phyloP scores from a whole-genome alignment of 495 filamentous ascomycete genomes.

The Pseudevernia furfuracea region DNA sequence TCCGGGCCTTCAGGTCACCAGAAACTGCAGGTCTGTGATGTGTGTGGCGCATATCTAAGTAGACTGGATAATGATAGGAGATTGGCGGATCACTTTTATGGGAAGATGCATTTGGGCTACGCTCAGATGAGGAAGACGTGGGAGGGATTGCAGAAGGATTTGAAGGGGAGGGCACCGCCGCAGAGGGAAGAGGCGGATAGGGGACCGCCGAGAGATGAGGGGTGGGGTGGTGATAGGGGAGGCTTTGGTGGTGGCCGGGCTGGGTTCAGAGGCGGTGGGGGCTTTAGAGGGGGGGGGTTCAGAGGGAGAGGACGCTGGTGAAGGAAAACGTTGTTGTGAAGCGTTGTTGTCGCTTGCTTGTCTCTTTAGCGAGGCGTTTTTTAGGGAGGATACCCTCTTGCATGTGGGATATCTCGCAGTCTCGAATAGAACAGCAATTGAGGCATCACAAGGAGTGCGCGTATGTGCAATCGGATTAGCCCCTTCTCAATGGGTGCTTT shows the following conservation, averaged over 20 bases:
- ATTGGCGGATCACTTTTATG: constrained; percentile 95
- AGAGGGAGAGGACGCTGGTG: constrained; percentile 22
- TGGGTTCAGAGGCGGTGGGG: constrained; percentile 40
- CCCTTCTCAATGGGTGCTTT: background rate
- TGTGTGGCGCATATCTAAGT: constrained; percentile 88
- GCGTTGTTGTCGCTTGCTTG: background rate
- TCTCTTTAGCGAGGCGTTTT: constrained; percentile 24
- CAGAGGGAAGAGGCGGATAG: constrained; percentile 42
- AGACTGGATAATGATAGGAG: constrained; percentile 89
- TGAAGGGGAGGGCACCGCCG: constrained; percentile 62
- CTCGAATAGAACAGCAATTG: background rate
- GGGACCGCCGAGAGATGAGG: constrained; percentile 38
- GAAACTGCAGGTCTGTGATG: constrained; percentile 97
- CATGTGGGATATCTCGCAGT: background rate
- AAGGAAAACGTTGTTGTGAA: background rate
- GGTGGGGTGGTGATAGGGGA: constrained; percentile 43
- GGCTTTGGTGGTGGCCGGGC: constrained; percentile 47
- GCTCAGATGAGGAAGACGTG: constrained; percentile 92
- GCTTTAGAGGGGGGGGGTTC: constrained; percentile 32
- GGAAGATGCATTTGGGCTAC: constrained; percentile 98
- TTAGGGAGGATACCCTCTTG: constrained; percentile 10
- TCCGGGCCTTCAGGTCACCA: constrained; percentile 89
- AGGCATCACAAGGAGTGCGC: background rate
- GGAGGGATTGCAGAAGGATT: constrained; percentile 78
- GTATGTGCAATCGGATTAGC: background rate